These are phyloP conservation scores for Bipolaris gigantea DNA, from an alignment of 2,329 filamentous ascomycete genomes.

Conservation along the genomic window DNA sequence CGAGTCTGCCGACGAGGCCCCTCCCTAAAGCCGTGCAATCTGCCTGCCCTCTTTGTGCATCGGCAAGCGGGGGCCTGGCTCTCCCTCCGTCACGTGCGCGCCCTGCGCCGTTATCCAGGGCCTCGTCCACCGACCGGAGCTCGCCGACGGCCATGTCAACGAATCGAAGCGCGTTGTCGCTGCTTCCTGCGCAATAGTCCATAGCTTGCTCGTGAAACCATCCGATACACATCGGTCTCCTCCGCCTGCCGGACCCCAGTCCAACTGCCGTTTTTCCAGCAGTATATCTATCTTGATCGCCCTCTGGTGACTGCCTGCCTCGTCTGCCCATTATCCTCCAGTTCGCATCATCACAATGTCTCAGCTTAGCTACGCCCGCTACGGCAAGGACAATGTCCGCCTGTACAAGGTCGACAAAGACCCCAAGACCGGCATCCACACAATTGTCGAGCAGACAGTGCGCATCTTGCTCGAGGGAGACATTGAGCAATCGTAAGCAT, in stretches of 20 bases:
- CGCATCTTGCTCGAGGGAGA: slow-evolving; percentile 90
- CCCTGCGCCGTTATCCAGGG: slow-evolving; percentile 20
- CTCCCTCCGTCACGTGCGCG: slow-evolving; percentile 28
- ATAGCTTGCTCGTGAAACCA: slow-evolving; percentile 29
- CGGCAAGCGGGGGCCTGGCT: slow-evolving; percentile 13
- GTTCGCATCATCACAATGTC: slow-evolving; percentile 43
- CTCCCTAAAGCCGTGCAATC: background rate
- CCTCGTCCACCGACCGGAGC: slow-evolving; percentile 31
- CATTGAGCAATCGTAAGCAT: slow-evolving; percentile 75
- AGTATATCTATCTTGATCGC: slow-evolving; percentile 35
- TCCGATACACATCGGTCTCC: slow-evolving; percentile 36
- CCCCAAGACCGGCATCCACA: slow-evolving; percentile 73
- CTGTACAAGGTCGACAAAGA: slow-evolving; percentile 92
- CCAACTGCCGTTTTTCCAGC: slow-evolving; percentile 24
- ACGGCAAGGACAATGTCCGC: slow-evolving; percentile 97
- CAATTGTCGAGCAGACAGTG: slow-evolving; percentile 92
- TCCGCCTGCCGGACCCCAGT: slow-evolving; percentile 36
- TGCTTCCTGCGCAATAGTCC: slow-evolving; percentile 25
- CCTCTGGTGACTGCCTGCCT: slow-evolving; percentile 20
- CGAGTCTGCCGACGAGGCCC: slow-evolving; percentile 10
- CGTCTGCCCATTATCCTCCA: slow-evolving; percentile 9
- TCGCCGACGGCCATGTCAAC: slow-evolving; percentile 40
- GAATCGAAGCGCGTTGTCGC: slow-evolving; percentile 29
- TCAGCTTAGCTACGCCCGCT: slow-evolving; percentile 63
- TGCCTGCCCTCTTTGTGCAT: slow-evolving; percentile 12